phyloP scores from a whole-genome alignment of 192 early-diverging fungal genomes.

The Coemansia sp. region DNA sequence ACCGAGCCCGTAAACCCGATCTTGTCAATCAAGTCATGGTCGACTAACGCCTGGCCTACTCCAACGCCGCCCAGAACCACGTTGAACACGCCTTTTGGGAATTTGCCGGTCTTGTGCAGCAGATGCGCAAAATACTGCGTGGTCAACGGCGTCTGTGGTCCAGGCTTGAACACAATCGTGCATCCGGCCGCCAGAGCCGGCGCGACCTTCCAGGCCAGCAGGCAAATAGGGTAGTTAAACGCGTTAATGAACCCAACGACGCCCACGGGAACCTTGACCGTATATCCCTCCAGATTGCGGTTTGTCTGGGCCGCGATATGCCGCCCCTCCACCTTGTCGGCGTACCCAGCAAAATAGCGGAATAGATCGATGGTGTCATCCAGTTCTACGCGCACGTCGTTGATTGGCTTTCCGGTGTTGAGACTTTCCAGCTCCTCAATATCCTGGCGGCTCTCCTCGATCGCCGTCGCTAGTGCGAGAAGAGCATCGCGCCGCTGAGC shows the following conservation, averaged over 20 bases:
- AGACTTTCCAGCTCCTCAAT: slow-evolving; percentile 53
- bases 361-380: slow-evolving; percentile 52
- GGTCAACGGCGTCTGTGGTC: slow-evolving; percentile 61
- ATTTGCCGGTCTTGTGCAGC: slow-evolving; percentile 30
- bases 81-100: slow-evolving; percentile 56
- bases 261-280: slow-evolving; percentile 54
- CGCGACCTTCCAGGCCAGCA: slow-evolving; percentile 54
- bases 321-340: slow-evolving; percentile 52
- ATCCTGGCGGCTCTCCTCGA: slow-evolving; percentile 38
- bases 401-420: slow-evolving; percentile 57
- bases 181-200: slow-evolving; percentile 54
- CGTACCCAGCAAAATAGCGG: slow-evolving; percentile 51
- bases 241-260: slow-evolving; percentile 57
- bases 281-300: slow-evolving; percentile 33
- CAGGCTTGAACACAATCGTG: slow-evolving; percentile 58
- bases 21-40: slow-evolving; percentile 53
- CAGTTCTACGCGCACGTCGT: slow-evolving; percentile 53
- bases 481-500: slow-evolving; percentile 56
- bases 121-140: slow-evolving; percentile 57
- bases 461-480: slow-evolving; percentile 40
- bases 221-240: slow-evolving; percentile 65
- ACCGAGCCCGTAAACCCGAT: slow-evolving; percentile 60
- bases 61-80: slow-evolving; percentile 56
- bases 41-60: slow-evolving; percentile 51
- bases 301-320: slow-evolving; percentile 47